Evolutionary conservation across 768 basidiomycete genomes (phyloP).

Genomic region (Panellus pusillus): DNA sequence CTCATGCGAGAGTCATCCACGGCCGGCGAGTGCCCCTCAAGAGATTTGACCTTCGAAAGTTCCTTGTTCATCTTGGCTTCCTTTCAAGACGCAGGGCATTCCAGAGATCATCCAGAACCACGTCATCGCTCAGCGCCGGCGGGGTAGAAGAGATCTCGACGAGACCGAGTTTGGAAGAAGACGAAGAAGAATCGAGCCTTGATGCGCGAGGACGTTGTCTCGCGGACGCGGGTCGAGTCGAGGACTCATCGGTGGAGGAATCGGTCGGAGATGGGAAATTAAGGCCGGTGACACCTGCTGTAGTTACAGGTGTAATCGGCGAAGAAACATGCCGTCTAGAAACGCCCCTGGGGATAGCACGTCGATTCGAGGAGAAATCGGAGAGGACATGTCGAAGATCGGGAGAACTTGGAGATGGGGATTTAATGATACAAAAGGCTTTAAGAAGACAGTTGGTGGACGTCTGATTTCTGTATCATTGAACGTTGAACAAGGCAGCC

Average conservation of each 20-base stretch:
- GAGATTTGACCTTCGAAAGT: slow-evolving; percentile 48
- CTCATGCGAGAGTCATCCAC: not conserved
- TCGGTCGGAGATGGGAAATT: slow-evolving; percentile 14
- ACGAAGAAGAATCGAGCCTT: slow-evolving; percentile 7
- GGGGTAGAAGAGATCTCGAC: slow-evolving; percentile 19
- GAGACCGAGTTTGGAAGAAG: slow-evolving; percentile 4
- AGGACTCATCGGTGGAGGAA: slow-evolving; percentile 1
- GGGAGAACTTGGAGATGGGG: slow-evolving; percentile 3
- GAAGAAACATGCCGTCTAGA: slow-evolving; percentile 7
- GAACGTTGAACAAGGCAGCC: slow-evolving; percentile 7
- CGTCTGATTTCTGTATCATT: slow-evolving; percentile 8
- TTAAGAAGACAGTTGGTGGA: slow-evolving; percentile 4
- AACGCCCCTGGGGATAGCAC: not conserved
- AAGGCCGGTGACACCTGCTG: slow-evolving; percentile 16
- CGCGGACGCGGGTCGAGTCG: not conserved
- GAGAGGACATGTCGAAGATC: slow-evolving; percentile 2
- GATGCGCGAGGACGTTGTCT: slow-evolving; percentile 13
- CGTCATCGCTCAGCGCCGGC: slow-evolving; percentile 23
- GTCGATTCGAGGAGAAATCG: too few species aligned
- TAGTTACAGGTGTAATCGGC: slow-evolving; percentile 15
- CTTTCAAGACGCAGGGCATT: slow-evolving; percentile 39
- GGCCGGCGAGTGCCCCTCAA: slow-evolving; percentile 29
- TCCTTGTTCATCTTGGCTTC: slow-evolving; percentile 41
- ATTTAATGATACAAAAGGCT: not conserved
- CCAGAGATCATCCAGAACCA: slow-evolving; percentile 43